Evolutionary conservation across 305 asterid genomes (phyloP).

Genomic region (Rubia peregrina): DNA sequence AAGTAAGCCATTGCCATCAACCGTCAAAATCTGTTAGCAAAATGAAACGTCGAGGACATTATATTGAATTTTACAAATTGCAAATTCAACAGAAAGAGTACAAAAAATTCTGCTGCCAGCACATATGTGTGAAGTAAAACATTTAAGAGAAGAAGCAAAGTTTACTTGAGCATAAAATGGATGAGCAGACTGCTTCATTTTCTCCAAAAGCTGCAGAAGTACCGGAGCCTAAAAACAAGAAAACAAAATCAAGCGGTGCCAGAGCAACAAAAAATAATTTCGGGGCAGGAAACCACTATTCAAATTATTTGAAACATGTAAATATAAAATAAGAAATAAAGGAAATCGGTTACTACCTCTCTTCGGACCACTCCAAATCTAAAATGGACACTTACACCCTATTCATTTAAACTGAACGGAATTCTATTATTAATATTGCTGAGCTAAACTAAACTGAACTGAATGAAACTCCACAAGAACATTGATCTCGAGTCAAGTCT

Average conservation of each 20-base stretch:
- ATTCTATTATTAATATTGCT: neutral
- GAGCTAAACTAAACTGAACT: neutral
- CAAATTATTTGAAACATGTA: neutral
- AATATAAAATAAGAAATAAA: neutral
- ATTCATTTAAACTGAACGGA: neutral
- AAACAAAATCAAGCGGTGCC: slow-evolving; percentile 2
- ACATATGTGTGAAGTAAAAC: neutral
- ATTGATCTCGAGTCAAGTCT: neutral
- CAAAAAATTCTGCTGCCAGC: neutral
- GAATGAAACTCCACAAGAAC: neutral
- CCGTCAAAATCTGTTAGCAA: slow-evolving; percentile 66
- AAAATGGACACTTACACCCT: neutral
- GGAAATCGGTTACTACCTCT: neutral
- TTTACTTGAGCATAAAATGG: slow-evolving; percentile 70
- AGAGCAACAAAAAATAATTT: neutral
- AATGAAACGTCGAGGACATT: slow-evolving; percentile 1
- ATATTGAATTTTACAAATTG: neutral
- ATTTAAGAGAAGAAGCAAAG: neutral
- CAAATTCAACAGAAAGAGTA: neutral
- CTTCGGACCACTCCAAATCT: neutral
- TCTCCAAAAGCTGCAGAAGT: slow-evolving; percentile 62
- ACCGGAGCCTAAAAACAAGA: slow-evolving; percentile 54
- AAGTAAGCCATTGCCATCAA: slow-evolving; percentile 88
- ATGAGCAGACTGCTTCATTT: slow-evolving; percentile 47
- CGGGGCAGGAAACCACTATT: neutral